These are phyloP conservation scores for Lasiosphaeris hirsuta DNA, from an alignment of 495 filamentous ascomycete species.

Conservation along the genomic window DNA sequence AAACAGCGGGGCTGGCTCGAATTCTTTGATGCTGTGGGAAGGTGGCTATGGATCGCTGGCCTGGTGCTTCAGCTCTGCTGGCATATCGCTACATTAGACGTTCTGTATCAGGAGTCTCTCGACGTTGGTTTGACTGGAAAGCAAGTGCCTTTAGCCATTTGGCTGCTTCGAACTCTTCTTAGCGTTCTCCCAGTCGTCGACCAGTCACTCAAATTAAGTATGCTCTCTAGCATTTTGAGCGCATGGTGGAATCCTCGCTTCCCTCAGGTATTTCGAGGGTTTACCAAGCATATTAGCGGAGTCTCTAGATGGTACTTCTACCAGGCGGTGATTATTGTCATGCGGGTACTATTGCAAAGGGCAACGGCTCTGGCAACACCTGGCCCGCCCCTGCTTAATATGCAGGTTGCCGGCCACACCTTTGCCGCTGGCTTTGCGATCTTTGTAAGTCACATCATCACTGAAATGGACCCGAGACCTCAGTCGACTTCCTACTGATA, in stretches of 20 bases:
- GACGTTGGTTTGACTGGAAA: conserved; percentile 12
- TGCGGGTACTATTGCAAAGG: conserved; percentile 53
- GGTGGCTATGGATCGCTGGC: conserved; percentile 52
- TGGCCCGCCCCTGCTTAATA: conserved; percentile 34
- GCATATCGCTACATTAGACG: conserved; percentile 42
- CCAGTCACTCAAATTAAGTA: conserved; percentile 43
- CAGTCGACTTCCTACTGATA: background rate
- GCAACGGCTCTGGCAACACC: conserved; percentile 46
- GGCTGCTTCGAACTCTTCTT: conserved; percentile 18
- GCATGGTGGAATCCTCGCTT: conserved; percentile 78
- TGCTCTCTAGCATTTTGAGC: conserved; percentile 53
- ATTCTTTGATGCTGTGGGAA: conserved; percentile 42
- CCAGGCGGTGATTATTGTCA: conserved; percentile 58
- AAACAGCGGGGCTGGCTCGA: conserved; percentile 48
- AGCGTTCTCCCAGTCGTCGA: conserved; percentile 29
- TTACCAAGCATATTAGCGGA: conserved; percentile 61
- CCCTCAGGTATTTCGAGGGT: conserved; percentile 58
- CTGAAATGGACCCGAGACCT: background rate
- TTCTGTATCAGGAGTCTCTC: conserved; percentile 19
- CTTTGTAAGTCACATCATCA: conserved; percentile 45
- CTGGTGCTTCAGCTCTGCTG: conserved; percentile 51
- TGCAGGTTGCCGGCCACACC: conserved; percentile 50
- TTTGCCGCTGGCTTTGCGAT: conserved; percentile 53
- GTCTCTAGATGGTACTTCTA: conserved; percentile 65
- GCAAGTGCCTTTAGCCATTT: background rate